Base-by-base conservation (phyloP, 345 rosid species). In the Cochlearia excelsa region DNA sequence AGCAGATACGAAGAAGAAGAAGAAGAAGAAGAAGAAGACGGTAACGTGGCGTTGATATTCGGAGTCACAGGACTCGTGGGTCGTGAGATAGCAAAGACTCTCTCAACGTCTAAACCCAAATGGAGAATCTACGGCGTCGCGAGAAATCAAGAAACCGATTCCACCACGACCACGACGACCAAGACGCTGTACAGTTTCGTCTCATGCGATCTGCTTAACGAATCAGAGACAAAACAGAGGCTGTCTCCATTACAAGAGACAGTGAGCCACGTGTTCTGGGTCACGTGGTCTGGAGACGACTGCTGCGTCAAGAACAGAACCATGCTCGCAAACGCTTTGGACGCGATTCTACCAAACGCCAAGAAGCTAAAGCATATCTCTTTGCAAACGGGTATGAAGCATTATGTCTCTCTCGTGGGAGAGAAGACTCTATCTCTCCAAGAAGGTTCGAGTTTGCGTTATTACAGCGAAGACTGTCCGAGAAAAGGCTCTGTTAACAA, bases 21-120 rank as follows among this genome's bases (percentile, higher is more conserved):
- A 26, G 1, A 16, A 42, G 23, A 42, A 26, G 23, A 16, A 16
- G 23, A 11, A 67, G 61, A 61, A 39, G 67, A 59, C 52, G 54
- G 55, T 30, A 75, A 76, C 63, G 92, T 82, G 7, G 96, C 96
- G 5, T 55, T 84, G 49, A 75, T 91, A 59, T 86, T 91, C 45
- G 98, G 98, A 1, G 96, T 73, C 7, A 88, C 95, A 0, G 98
- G 98, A 42, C 87, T 91, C 4, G 96, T 86, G 4, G 98, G 98
- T 40, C 82, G 81, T 55, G 92, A 86, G 76, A 72, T 91, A 28
- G 80, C 80, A 49, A 78, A 66, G 67, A 79, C 39, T 29, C 74
- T 91, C 10, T 48, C 68, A 63, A 66, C 11, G 54, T 78, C 83
- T 4, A 79, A 70, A 68, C 26, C 78, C 8, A 74, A 56, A n/a